phyloP scores from a whole-genome alignment of 257 asterid species.

The Fraxinus quadrangulata region DNA sequence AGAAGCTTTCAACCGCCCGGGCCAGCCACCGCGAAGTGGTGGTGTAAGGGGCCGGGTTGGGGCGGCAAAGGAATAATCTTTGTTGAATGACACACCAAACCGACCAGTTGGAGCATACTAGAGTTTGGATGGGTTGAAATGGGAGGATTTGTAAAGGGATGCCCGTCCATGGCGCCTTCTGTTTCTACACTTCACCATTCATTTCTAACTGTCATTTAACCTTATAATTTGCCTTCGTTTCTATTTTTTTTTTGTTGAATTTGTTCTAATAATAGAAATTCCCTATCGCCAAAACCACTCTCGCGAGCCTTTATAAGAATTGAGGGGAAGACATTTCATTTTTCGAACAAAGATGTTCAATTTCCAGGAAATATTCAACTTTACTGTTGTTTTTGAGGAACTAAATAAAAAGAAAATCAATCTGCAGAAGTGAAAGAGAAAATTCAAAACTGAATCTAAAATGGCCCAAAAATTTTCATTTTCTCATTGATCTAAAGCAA shows the following conservation, averaged over 20 bases:
- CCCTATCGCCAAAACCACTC: too few relatives aligned
- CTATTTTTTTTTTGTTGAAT: not conserved
- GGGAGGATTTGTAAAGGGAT: conserved; percentile 27
- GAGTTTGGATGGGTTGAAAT: conserved; percentile 22
- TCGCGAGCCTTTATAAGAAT: too few relatives aligned
- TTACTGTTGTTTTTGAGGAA: not conserved
- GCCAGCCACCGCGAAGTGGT: conserved; percentile 43
- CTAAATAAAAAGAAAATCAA: not conserved
- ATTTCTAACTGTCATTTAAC: conserved; percentile 32
- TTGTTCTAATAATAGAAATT: not conserved
- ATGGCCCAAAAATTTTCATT: not conserved
- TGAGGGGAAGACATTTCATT: too few relatives aligned
- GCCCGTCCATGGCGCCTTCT: conserved; percentile 29
- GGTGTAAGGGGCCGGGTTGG: not conserved
- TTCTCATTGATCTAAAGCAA: conserved; percentile 23
- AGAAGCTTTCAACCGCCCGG: conserved; percentile 56
- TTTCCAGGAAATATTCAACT: not conserved
- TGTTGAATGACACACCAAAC: not conserved
- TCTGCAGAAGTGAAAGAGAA: not conserved
- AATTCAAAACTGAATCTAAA: conserved; percentile 3
- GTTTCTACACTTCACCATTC: conserved; percentile 31
- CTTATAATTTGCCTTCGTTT: not conserved
- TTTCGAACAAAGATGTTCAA: too few relatives aligned
- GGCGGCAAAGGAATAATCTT: not conserved
- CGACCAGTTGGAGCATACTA: conserved; percentile 23